Evolutionary conservation across 2,329 filamentous ascomycete genomes (phyloP).

Genomic region (Cryphonectria naterciae): DNA sequence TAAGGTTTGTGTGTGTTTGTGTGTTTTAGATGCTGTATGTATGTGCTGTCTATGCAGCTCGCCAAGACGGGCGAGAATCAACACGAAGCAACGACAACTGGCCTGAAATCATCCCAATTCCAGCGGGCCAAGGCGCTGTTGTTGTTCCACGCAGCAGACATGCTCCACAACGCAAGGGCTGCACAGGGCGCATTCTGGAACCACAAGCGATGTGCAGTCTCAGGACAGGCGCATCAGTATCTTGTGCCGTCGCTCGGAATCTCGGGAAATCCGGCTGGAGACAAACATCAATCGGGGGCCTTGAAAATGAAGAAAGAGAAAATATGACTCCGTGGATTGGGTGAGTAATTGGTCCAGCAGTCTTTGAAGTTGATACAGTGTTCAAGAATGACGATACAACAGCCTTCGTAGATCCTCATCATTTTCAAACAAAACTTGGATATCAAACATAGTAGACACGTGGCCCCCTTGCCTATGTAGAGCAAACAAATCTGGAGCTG

Average conservation of each 20-base stretch:
- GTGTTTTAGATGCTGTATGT: not conserved
- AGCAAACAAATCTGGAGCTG: not conserved
- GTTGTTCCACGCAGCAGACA: not conserved
- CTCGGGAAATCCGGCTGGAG: constrained; percentile 2
- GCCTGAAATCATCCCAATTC: not conserved
- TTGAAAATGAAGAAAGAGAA: not conserved
- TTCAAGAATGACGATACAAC: too few relatives aligned
- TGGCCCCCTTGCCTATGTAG: not conserved
- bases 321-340: not conserved
- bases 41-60: constrained; percentile 26
- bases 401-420: not conserved
- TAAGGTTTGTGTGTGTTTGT: not conserved
- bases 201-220: not conserved
- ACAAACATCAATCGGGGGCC: not conserved
- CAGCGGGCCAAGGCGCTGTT: constrained; percentile 7
- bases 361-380: not conserved
- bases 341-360: not conserved
- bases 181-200: constrained; percentile 1
- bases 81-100: not conserved
- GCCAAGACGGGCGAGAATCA: not conserved
- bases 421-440: not conserved
- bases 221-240: not conserved
- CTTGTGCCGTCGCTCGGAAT: constrained; percentile 12
- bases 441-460: not conserved
- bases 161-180: constrained; percentile 5